phyloP scores from a whole-genome alignment of 257 asterid species.

The Thymus quinquecostatus region DNA sequence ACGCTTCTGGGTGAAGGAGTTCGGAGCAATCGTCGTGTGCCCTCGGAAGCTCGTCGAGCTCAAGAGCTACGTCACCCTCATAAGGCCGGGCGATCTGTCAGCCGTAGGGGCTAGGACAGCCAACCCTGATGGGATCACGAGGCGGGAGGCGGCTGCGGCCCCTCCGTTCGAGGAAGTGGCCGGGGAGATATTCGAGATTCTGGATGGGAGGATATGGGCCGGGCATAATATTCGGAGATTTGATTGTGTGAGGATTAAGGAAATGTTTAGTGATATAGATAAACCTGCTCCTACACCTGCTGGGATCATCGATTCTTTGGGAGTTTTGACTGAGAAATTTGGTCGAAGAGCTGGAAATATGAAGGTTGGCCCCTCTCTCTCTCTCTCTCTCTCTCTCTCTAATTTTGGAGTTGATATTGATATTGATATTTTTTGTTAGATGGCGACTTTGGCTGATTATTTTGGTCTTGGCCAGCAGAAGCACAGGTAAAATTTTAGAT shows the following conservation, averaged over 20 bases:
- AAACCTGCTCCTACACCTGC: slow-evolving; percentile 66
- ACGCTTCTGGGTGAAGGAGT: slow-evolving; percentile 69
- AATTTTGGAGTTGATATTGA: background rate
- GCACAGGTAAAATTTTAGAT: slow-evolving; percentile 57
- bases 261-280: slow-evolving; percentile 63
- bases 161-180: slow-evolving; percentile 81
- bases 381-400: background rate
- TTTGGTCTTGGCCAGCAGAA: slow-evolving; percentile 93
- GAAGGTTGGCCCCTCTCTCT: slow-evolving; percentile 60
- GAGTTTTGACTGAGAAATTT: slow-evolving; percentile 64
- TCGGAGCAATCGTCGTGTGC: slow-evolving; percentile 86
- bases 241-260: slow-evolving; percentile 79
- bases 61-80: slow-evolving; percentile 80
- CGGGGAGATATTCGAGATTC: slow-evolving; percentile 60
- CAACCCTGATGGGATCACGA: slow-evolving; percentile 70
- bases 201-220: slow-evolving; percentile 94
- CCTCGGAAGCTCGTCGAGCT: slow-evolving; percentile 72
- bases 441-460: slow-evolving; percentile 91
- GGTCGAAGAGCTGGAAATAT: slow-evolving; percentile 95
- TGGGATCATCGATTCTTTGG: slow-evolving; percentile 82
- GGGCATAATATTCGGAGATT: slow-evolving; percentile 92
- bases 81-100: slow-evolving; percentile 72
- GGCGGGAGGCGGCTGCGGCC: slow-evolving; percentile 62
- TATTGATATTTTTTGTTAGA: slow-evolving; percentile 39
- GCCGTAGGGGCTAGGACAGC: slow-evolving; percentile 56